These are phyloP conservation scores for barrel medic (Medicago truncatula) DNA, from an alignment of 306 rosid genomes.

Conservation along the genomic window MtrunA17r5.0-ANR NC_053045.1:48503501-48504000, in stretches of 20 bases:
- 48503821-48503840: slow-evolving; percentile 27
- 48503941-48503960: slow-evolving; percentile 21
- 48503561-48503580: slow-evolving; percentile 19
- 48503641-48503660: slow-evolving; percentile 6
- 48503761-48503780: not conserved
- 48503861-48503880: slow-evolving; percentile 15
- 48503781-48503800: slow-evolving; percentile 17
- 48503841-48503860: slow-evolving; percentile 1
- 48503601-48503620: slow-evolving; percentile 6
- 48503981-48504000: not conserved
- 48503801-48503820: slow-evolving; percentile 16
- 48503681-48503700: slow-evolving; percentile 26
- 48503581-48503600: slow-evolving; percentile 3
- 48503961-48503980: slow-evolving; percentile 13
- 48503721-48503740: slow-evolving; percentile 8
- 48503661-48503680: slow-evolving; percentile 8
- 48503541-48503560: slow-evolving; percentile 8
- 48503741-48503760: slow-evolving; percentile 23
- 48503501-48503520: slow-evolving; percentile 15
- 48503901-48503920: slow-evolving; percentile 22
- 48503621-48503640: not conserved
- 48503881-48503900: slow-evolving; percentile 22
- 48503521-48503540: slow-evolving; percentile 14
- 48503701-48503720: slow-evolving; percentile 20
- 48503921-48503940: slow-evolving; percentile 20